phyloP scores from a whole-genome alignment of 2,329 filamentous ascomycete genomes.

The Rhinocladiella similis region DNA sequence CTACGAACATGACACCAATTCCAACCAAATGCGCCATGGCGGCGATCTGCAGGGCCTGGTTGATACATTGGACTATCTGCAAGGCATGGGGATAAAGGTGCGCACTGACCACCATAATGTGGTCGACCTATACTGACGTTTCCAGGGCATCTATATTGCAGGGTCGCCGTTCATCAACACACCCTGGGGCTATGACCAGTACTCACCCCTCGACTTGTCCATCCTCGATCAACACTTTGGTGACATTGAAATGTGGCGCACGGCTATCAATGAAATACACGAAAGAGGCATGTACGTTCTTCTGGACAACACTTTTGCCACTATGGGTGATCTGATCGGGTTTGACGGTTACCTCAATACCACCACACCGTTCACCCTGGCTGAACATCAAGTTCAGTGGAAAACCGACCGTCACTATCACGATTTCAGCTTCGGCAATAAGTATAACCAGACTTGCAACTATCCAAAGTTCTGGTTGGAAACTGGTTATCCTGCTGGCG shows the following conservation, averaged over 20 bases:
- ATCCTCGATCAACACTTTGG: slow-evolving; percentile 65
- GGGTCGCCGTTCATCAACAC: slow-evolving; percentile 65
- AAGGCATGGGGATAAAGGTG: slow-evolving; percentile 64
- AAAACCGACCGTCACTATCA: slow-evolving; percentile 57
- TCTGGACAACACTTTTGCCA: slow-evolving; percentile 66
- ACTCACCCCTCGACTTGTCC: slow-evolving; percentile 61
- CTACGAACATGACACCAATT: slow-evolving; percentile 61
- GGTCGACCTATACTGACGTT: slow-evolving; percentile 10
- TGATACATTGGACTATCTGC: slow-evolving; percentile 64
- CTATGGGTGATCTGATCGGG: slow-evolving; percentile 63
- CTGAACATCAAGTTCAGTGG: slow-evolving; percentile 60
- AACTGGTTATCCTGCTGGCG: slow-evolving; percentile 52
- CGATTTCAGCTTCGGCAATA: slow-evolving; percentile 59
- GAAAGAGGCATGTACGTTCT: slow-evolving; percentile 64
- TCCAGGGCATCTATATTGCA: slow-evolving; percentile 60
- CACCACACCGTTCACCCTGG: slow-evolving; percentile 55
- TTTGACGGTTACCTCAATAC: slow-evolving; percentile 62
- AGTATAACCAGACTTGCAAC: slow-evolving; percentile 54
- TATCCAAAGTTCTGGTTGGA: slow-evolving; percentile 65
- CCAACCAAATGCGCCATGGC: slow-evolving; percentile 64
- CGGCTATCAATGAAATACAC: slow-evolving; percentile 62
- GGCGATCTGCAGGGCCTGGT: slow-evolving; percentile 60
- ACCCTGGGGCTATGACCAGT: slow-evolving; percentile 64
- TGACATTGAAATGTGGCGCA: slow-evolving; percentile 58
- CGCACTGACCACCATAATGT: slow-evolving; percentile 1